Conservation (phyloP, 2,329 filamentous ascomycete genomes). For the Colletotrichum somersetense region DNA sequence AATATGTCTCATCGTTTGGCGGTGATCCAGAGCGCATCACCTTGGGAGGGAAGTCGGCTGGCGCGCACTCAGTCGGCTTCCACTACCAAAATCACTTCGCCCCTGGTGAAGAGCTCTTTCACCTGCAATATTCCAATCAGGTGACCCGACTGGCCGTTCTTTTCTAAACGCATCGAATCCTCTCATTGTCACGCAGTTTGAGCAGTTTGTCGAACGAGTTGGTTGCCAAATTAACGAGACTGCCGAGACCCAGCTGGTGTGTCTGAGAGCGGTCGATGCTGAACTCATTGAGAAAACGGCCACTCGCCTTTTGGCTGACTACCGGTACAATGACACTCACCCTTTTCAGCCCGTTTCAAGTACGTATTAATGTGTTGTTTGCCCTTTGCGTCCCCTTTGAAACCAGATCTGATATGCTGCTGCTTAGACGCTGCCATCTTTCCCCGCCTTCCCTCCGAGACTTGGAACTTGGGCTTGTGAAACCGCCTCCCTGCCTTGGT, state of each 20-base stretch:
- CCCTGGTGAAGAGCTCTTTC: conserved; percentile 46
- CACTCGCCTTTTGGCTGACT: conserved; percentile 12
- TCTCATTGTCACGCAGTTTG: conserved; percentile 50
- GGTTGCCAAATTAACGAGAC: conserved; percentile 46
- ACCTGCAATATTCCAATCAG: conserved; percentile 54
- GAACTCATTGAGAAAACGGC: conserved; percentile 47
- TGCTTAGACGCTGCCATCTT: conserved; percentile 17
- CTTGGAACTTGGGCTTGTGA: conserved; percentile 21
- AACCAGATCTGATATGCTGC: background rate
- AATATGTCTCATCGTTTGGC: conserved; percentile 65
- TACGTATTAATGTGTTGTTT: background rate
- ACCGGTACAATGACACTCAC: conserved; percentile 23
- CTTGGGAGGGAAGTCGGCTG: conserved; percentile 67
- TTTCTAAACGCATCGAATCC: conserved; percentile 53
- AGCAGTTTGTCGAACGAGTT: conserved; percentile 47
- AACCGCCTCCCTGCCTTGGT: conserved; percentile 17
- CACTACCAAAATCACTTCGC: conserved; percentile 55
- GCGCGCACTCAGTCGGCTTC: conserved; percentile 56
- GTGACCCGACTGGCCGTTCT: conserved; percentile 52
- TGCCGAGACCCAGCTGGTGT: conserved; percentile 52
- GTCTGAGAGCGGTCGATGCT: conserved; percentile 54
- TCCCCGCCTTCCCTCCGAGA: conserved; percentile 21
- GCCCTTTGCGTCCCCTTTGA: rapidly evolving
- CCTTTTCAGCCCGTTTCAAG: conserved; percentile 26
- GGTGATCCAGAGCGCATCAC: conserved; percentile 66